Base-by-base conservation (phyloP, 1,284 basidiomycete species). In the Cryptococcus sp. region DNA sequence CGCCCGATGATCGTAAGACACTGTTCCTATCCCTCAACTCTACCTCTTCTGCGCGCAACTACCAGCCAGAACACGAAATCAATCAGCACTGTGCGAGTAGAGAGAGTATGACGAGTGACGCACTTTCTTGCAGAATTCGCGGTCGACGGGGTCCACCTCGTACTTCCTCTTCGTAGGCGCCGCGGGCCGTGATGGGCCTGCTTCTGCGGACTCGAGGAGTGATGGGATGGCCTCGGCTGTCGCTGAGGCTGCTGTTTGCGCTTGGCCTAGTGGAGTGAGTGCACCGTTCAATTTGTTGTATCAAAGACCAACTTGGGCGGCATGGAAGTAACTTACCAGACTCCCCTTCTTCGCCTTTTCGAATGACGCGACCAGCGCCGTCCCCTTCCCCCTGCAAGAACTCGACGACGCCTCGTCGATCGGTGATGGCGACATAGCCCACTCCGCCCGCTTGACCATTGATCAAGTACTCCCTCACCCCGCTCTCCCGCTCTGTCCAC, bases 401-500 rank as follows among this genome's bases (percentile, higher is more conserved):
- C 56, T 93, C 91, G 25, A 90, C 85, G 0, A 94, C 85, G 42
- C 82, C 82, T 78, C 89, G 90, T 61, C 92, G 82, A 78, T 94
- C 92, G 2, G 90, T 91, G 44, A 91, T 86, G 68, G 89, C 87
- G 46, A 95, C 90, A 72, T 91, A 90, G 6, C 74, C 81, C 31
- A 91, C 78, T 1, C 88, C 88, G 54, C 82, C 84, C 68, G 89
- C 87, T 61, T 90, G 83, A 3, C 87, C 87, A 68, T 89, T 87
- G 75, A 87, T 88, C 84, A 94, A 87, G 77, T 95, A 96, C 67
- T 93, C 91, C 23, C 87, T 88, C 39, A 87, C 85, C 1, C 85
- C 82, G 0, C 85, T 84, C 71, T 90, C 88, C 50, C 85, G 82
- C 42, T 89, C 82, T 1, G 86, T 79, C 88, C 88, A 95, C 41